Percentiles rank a stretch among this genome's conserved stretches.
Conservation (phyloP, 352 stramenopile species). For the Phytophthora fragariae region DNA sequence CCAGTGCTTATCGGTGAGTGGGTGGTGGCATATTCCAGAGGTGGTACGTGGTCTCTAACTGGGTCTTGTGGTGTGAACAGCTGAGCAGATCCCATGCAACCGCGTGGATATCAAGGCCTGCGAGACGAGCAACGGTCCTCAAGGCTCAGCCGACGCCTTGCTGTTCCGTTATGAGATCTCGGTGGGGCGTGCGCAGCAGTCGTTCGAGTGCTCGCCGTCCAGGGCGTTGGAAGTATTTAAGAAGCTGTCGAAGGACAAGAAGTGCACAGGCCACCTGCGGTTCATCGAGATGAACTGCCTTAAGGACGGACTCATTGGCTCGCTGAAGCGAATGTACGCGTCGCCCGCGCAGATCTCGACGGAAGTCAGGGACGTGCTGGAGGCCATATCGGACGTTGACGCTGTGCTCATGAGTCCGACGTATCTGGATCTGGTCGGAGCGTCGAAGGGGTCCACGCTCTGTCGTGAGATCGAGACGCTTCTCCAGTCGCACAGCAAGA, state of each 20-base stretch:
- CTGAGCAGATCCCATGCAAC: slow-evolving; percentile 69
- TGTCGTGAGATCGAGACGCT: slow-evolving; percentile 68
- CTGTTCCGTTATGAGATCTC: slow-evolving; percentile 77
- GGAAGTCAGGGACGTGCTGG: slow-evolving; percentile 76
- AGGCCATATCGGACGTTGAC: slow-evolving; percentile 80
- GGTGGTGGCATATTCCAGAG: neutral
- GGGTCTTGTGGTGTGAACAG: slow-evolving; percentile 37
- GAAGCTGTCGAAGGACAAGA: slow-evolving; percentile 55
- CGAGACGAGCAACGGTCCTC: slow-evolving; percentile 27
- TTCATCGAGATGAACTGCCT: slow-evolving; percentile 82
- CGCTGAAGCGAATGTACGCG: slow-evolving; percentile 71
- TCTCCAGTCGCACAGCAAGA: slow-evolving; percentile 55
- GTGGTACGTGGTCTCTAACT: neutral
- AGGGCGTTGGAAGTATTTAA: slow-evolving; percentile 70
- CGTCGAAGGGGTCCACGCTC: slow-evolving; percentile 57
- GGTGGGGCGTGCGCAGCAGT: slow-evolving; percentile 56
- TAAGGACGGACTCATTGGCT: slow-evolving; percentile 60
- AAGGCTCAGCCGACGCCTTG: slow-evolving; percentile 11
- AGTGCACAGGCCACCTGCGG: slow-evolving; percentile 57
- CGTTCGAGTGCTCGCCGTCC: slow-evolving; percentile 72
- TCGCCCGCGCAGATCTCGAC: slow-evolving; percentile 64
- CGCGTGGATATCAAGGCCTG: slow-evolving; percentile 64
- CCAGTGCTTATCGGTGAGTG: slow-evolving; percentile 67
- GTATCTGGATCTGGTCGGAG: slow-evolving; percentile 71
- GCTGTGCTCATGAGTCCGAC: slow-evolving; percentile 61